Evolutionary conservation across 2,329 filamentous ascomycete genomes (phyloP).

Genomic region (Trematosphaeria pertusa): DNA sequence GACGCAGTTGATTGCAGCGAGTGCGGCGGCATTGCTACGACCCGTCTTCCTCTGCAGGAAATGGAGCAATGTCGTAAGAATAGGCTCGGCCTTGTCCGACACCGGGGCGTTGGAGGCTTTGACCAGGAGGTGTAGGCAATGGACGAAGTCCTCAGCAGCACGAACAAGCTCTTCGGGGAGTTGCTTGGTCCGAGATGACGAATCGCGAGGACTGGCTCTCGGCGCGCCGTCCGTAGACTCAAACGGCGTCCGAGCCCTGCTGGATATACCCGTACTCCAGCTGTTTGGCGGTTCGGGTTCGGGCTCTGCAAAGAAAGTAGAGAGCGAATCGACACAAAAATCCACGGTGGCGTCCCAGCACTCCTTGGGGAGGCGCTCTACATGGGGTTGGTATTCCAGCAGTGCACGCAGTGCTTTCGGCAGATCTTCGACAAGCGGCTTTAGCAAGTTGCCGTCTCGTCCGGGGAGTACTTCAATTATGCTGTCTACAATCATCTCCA

Average conservation of each 20-base stretch:
- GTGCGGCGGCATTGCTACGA: constrained; percentile 73
- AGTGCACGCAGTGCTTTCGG: constrained; percentile 75
- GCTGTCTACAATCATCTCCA: constrained; percentile 81
- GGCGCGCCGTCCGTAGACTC: constrained; percentile 34
- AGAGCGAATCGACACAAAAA: constrained; percentile 73
- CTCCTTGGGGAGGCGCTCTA: constrained; percentile 75
- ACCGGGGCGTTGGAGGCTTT: constrained; percentile 73
- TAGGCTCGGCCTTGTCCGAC: constrained; percentile 59
- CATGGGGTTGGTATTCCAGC: constrained; percentile 75
- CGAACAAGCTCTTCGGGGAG: constrained; percentile 30
- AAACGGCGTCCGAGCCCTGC: constrained; percentile 40
- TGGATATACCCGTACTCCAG: constrained; percentile 38
- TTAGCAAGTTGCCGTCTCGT: constrained; percentile 67
- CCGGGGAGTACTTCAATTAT: constrained; percentile 76
- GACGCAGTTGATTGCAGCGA: constrained; percentile 77
- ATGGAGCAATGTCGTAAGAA: constrained; percentile 64
- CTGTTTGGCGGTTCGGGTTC: constrained; percentile 33
- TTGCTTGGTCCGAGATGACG: constrained; percentile 23
- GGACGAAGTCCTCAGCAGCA: constrained; percentile 54
- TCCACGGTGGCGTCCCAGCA: constrained; percentile 73
- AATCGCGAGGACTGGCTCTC: constrained; percentile 33
- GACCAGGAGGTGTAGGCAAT: constrained; percentile 70
- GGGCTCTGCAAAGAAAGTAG: constrained; percentile 31
- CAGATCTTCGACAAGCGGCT: constrained; percentile 77
- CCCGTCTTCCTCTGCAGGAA: constrained; percentile 69